phyloP scores from a whole-genome alignment of 352 stramenopile genomes.

The Phytopythium chamaehyphon region DNA sequence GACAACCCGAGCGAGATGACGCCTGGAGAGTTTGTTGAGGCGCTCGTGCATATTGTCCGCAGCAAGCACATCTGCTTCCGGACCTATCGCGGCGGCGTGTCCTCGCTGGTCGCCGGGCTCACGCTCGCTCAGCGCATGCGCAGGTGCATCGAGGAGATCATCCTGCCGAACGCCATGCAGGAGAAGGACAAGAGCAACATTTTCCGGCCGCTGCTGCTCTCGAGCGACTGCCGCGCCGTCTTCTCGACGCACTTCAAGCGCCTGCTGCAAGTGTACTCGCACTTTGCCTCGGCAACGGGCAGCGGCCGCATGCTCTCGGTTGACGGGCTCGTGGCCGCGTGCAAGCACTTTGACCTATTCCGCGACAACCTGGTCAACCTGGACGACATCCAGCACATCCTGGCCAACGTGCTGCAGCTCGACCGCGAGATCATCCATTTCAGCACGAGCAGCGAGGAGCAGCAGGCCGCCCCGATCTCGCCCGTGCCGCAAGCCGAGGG shows the following conservation, averaged over 20 bases:
- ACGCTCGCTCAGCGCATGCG: conserved; percentile 38
- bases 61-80: conserved; percentile 32
- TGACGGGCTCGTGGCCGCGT: conserved; percentile 37
- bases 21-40: conserved; percentile 61
- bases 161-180: conserved; percentile 51
- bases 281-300: conserved; percentile 25
- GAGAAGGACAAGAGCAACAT: conserved; percentile 44
- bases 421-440: conserved; percentile 55
- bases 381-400: conserved; percentile 55
- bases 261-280: conserved; percentile 35
- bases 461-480: conserved; percentile 2
- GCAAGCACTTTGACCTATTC: conserved; percentile 51
- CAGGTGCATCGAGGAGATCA: conserved; percentile 42
- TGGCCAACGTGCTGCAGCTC: conserved; percentile 54
- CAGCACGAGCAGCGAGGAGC: conserved; percentile 10
- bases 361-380: conserved; percentile 57
- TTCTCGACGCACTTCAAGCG: conserved; percentile 47
- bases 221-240: conserved; percentile 42
- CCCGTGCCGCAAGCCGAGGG: background rate
- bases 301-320: conserved; percentile 37
- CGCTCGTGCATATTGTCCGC: conserved; percentile 44
- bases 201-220: conserved; percentile 45
- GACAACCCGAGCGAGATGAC: conserved; percentile 47
- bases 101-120: background rate
- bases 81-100: conserved; percentile 6